Evolutionary conservation across 2,329 filamentous ascomycete genomes (phyloP), one percentile per base, ranked within the genome.

Genomic region (Penicillium freii): DNA sequence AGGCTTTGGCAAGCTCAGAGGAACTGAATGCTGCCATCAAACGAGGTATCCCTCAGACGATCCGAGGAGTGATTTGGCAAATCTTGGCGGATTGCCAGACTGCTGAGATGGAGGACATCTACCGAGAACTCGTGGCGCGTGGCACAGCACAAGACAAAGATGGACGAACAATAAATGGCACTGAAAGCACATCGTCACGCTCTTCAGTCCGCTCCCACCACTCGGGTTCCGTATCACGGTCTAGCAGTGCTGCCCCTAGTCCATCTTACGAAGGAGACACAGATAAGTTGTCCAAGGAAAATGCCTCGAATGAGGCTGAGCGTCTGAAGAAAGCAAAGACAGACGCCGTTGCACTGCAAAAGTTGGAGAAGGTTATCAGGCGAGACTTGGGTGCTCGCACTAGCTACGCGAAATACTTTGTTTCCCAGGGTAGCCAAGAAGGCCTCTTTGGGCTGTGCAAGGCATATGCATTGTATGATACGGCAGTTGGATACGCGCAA

Each of bases 21-120:
- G 92, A 97, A 72, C 79, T 99, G 56, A 96, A 93, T 70, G 86
- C 84, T 63, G 92, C 94, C 23, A 97, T 99, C 66, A 90, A 93
- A 49, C 90, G 88, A 39, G 94, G 94, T 33, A 99, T 99, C 56
- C 94, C 94, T 1, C 92, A 88, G 64, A 93, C 92, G 3, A 96
- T 99, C 60, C 87, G 94, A 57, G 95, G 94, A n/a, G 94, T 99
- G 2, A 92, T 99, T 50, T 99, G 94, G 94, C 94, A 99, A 76
- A 93, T 97, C 8, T 79, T 99, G 60, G 92, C 94, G 4, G 91
- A 96, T 71, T 97, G 92, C 77, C 96, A 96, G 75, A 96, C 91
- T 66, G 89, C 93, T 59, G 91, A 95, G 44, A 79, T 99, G 19
- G 94, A 99, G 75, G 77, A 81, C 17, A 84, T 92, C n/a, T 99